phyloP scores from a whole-genome alignment of 805 yeast genomes.

The Wickerhamomyces mucosus region DNA sequence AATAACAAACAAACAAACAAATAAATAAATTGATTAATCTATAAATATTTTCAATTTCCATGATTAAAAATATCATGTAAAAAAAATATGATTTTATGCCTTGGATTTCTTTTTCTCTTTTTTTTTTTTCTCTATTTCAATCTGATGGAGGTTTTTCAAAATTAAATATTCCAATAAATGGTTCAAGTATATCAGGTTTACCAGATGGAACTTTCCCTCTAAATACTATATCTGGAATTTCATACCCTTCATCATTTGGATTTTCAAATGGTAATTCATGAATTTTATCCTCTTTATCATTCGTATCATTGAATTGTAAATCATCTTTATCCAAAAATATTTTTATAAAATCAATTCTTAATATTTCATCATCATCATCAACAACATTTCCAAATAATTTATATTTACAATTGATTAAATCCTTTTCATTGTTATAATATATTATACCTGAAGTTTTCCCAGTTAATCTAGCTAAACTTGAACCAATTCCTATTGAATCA shows the following conservation, averaged over 20 bases:
- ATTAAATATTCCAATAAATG: conserved; percentile 45
- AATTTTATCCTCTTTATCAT: conserved; percentile 2
- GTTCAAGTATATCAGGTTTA: conserved; percentile 40
- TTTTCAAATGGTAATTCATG: conserved; percentile 19
- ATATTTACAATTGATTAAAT: conserved; percentile 36
- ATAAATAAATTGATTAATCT: too few relatives aligned
- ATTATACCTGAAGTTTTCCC: conserved; percentile 40
- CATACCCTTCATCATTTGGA: conserved; percentile 29
- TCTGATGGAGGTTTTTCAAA: conserved; percentile 27
- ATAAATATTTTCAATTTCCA: too few relatives aligned
- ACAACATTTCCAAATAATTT: conserved; percentile 40
- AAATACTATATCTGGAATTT: conserved; percentile 38
- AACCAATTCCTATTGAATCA: conserved; percentile 43
- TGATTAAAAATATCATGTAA: too few relatives aligned
- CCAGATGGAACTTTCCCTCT: conserved; percentile 45
- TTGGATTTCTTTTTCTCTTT: too few relatives aligned
- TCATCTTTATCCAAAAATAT: conserved; percentile 23
- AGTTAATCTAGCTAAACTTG: conserved; percentile 47
- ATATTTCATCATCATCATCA: conserved; percentile 34
- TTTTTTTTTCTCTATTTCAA: neutral
- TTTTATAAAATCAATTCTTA: conserved; percentile 43
- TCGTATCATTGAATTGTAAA: conserved; percentile 6
- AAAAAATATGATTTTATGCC: too few relatives aligned
- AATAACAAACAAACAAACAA: too few relatives aligned
- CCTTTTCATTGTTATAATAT: conserved; percentile 39